Base-by-base conservation (phyloP, 2,329 filamentous ascomycete species). In the Talaromyces sp. region DNA sequence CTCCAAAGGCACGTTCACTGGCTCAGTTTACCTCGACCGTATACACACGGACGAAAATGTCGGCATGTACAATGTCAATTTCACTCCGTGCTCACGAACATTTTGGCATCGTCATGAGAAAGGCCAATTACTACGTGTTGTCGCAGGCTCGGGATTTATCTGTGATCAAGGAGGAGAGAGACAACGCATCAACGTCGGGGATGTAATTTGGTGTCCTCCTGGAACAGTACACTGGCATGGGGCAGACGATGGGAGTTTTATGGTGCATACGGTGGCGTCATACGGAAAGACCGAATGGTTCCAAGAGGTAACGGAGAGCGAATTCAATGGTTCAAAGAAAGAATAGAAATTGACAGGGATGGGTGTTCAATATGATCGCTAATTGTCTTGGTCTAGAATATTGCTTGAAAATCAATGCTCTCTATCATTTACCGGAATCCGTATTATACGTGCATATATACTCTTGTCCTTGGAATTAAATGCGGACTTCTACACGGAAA, bases 201-300 rank as follows among this genome's bases (percentile, higher is more conserved):
- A 80, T 66, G 67, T 77, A 0, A 69, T 79, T 24, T 76, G 75
- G 70, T 69, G 70, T 26, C 71, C 74, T 8, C 67, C 74, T 0
- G 75, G 76, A 1, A 78, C 76, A 50, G 74, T 68, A 51, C 78
- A 80, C 63, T 80, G 78, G 77, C 77, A 80, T 65, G 77, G 77
- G 3, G 77, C 74, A 2, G 77, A 75, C 46, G 72, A 73, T 17
- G 68, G 65, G 9, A 77, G 71, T 53, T 65, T 72, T 58, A 75
- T 79, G 77, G 69, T 72, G 54, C 77, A 79, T 68, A 65, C 70
- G 62, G 75, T 71, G 4, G 70, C 76, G 55, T 69, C 69, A 43
- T 62, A 73, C 32, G 76, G 76, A 2, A 70, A 72, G 61, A 77
- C 73, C 4, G 70, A 64, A 14, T 77, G 75, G 75, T 63, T 69